Percentiles rank a stretch among this genome's conserved stretches.
Evolutionary conservation across 768 basidiomycete species (phyloP).

Genomic region (Strobilomyces echinocephalus): DNA sequence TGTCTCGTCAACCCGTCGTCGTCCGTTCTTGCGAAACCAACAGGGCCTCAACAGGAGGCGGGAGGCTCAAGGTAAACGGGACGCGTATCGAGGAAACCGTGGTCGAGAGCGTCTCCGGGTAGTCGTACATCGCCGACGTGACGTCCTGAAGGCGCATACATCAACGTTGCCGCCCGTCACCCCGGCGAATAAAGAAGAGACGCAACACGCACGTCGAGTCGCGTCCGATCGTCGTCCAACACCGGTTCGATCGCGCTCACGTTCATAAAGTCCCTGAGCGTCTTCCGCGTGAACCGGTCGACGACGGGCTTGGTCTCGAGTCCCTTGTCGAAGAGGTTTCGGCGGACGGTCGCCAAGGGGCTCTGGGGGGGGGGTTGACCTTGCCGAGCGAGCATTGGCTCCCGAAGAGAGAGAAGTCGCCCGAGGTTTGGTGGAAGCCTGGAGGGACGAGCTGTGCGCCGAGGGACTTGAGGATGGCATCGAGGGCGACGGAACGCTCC

Average conservation of each 20-base stretch:
- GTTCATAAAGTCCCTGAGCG: slow-evolving; percentile 79
- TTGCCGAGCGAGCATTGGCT: slow-evolving; percentile 58
- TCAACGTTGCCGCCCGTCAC: background rate
- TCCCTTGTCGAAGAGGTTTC: slow-evolving; percentile 17
- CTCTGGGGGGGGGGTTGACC: slow-evolving; percentile 32
- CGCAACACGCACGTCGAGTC: slow-evolving; percentile 60
- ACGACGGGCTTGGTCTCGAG: slow-evolving; percentile 25
- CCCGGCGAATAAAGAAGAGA: background rate
- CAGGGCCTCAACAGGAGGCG: slow-evolving; percentile 43
- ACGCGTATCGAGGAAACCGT: slow-evolving; percentile 54
- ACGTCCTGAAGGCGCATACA: slow-evolving; percentile 43
- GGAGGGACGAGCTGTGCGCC: slow-evolving; percentile 72
- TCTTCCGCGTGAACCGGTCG: slow-evolving; percentile 72
- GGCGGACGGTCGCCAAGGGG: slow-evolving; percentile 30
- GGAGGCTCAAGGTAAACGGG: slow-evolving; percentile 35
- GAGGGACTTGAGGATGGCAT: slow-evolving; percentile 66
- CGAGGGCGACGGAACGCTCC: slow-evolving; percentile 58
- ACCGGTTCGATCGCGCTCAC: slow-evolving; percentile 76
- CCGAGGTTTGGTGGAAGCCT: slow-evolving; percentile 62
- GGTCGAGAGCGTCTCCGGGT: slow-evolving; percentile 56
- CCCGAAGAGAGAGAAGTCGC: slow-evolving; percentile 75
- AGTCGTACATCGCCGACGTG: slow-evolving; percentile 58
- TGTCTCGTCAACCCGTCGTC: slow-evolving; percentile 66
- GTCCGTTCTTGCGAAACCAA: slow-evolving; percentile 47
- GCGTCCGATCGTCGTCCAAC: slow-evolving; percentile 60